Evolutionary conservation across 768 basidiomycete genomes (phyloP).

Genomic region (Pleurotus citrinopileatus): DNA sequence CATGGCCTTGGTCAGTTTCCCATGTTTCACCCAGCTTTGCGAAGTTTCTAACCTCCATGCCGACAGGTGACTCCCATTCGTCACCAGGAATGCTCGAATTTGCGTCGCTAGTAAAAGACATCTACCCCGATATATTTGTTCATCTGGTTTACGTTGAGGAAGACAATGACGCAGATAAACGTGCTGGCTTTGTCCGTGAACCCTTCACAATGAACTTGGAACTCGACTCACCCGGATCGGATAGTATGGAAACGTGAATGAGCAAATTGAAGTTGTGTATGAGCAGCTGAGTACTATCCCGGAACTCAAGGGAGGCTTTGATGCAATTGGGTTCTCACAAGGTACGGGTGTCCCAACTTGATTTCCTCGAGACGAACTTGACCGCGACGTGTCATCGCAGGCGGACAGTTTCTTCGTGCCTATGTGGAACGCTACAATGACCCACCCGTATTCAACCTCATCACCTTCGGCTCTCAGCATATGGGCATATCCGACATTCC

Average conservation of each 20-base stretch:
- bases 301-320: slow-evolving; percentile 70
- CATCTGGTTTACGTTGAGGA: slow-evolving; percentile 71
- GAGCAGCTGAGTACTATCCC: slow-evolving; percentile 61
- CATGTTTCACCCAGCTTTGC: background rate
- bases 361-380: background rate
- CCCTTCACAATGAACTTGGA: background rate
- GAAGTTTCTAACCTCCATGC: background rate
- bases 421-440: slow-evolving; percentile 74
- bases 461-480: slow-evolving; percentile 86
- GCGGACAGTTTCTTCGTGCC: slow-evolving; percentile 85
- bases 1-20: slow-evolving; percentile 42
- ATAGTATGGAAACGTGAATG: slow-evolving; percentile 77
- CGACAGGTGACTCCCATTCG: slow-evolving; percentile 66
- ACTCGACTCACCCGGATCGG: slow-evolving; percentile 8
- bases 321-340: slow-evolving; percentile 88
- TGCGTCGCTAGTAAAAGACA: slow-evolving; percentile 48
- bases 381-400: slow-evolving; percentile 26
- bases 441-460: slow-evolving; percentile 76
- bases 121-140: slow-evolving; percentile 75
- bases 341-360: slow-evolving; percentile 31
- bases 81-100: slow-evolving; percentile 75
- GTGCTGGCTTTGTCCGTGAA: slow-evolving; percentile 70
- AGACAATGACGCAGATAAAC: slow-evolving; percentile 58
- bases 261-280: slow-evolving; percentile 64
- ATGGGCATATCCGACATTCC: slow-evolving; percentile 84